Conservation (phyloP, 805 yeast genomes). For the Ogataea pignaliae region DNA sequence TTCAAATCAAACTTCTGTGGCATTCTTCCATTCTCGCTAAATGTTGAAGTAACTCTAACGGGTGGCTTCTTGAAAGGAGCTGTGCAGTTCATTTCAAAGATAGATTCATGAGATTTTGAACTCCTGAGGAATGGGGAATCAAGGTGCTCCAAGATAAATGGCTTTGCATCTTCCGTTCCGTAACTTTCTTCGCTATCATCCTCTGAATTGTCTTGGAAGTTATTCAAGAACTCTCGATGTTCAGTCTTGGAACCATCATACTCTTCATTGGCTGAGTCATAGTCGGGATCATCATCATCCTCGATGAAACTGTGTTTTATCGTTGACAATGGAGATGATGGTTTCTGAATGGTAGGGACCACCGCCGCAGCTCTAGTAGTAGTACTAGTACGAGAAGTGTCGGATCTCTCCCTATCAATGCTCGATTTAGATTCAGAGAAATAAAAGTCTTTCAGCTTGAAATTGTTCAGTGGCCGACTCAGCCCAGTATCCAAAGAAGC, state of each 20-base stretch:
- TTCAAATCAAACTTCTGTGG: slow-evolving; percentile 16
- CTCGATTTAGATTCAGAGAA: slow-evolving; percentile 5
- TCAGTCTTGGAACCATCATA: not conserved
- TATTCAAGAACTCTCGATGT: not conserved
- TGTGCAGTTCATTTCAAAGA: slow-evolving; percentile 13
- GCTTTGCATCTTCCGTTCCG: slow-evolving; percentile 22
- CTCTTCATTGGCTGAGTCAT: slow-evolving; percentile 3
- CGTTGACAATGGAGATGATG: slow-evolving; percentile 20
- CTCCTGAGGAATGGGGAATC: slow-evolving; percentile 10
- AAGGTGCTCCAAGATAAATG: slow-evolving; percentile 12
- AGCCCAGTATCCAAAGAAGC: slow-evolving; percentile 30
- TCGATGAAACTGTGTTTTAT: slow-evolving; percentile 16
- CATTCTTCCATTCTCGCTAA: not conserved
- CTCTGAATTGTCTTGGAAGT: not conserved
- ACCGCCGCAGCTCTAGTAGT: too few relatives aligned
- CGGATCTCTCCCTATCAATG: too few relatives aligned
- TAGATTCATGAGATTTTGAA: slow-evolving; percentile 28
- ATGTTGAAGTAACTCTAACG: not conserved
- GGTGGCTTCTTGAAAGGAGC: not conserved
- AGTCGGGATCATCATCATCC: not conserved
- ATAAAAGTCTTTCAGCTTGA: slow-evolving; percentile 9
- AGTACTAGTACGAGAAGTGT: too few relatives aligned
- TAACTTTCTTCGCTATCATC: slow-evolving; percentile 18
- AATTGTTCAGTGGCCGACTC: slow-evolving; percentile 4
- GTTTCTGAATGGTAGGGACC: not conserved